Conservation (phyloP, 2,329 filamentous ascomycete genomes). For the Claviceps maximensis region DNA sequence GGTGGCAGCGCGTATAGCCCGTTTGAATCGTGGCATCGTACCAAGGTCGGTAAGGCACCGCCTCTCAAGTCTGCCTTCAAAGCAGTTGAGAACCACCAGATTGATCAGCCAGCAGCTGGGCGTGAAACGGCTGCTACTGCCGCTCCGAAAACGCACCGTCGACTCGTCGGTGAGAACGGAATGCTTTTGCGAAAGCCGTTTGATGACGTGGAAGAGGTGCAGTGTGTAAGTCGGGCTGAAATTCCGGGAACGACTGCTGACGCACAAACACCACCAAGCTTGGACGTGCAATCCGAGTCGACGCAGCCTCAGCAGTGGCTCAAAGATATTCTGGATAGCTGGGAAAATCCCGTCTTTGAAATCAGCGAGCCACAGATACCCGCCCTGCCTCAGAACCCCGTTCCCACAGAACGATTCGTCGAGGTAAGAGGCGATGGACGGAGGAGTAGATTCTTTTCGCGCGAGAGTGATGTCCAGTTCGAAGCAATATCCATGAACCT, state of each 20-base stretch:
- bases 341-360: slow-evolving; percentile 69
- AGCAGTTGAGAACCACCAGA: not conserved
- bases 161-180: slow-evolving; percentile 28
- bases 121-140: too few relatives aligned
- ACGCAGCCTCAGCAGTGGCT: slow-evolving; percentile 38
- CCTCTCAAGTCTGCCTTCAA: not conserved
- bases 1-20: not conserved
- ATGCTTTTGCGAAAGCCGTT: slow-evolving; percentile 33
- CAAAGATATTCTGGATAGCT: slow-evolving; percentile 43
- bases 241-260: not conserved
- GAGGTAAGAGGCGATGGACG: slow-evolving; percentile 2
- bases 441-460: slow-evolving; percentile 5
- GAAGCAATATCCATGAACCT: slow-evolving; percentile 17
- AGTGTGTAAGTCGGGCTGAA: too few relatives aligned
- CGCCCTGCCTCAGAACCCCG: slow-evolving; percentile 16
- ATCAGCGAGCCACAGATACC: slow-evolving; percentile 32
- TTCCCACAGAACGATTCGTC: not conserved
- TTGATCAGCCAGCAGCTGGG: not conserved
- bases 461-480: slow-evolving; percentile 13
- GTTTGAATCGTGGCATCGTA: slow-evolving; percentile 21
- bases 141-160: not conserved
- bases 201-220: slow-evolving; percentile 15
- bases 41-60: slow-evolving; percentile 18
- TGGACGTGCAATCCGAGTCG: slow-evolving; percentile 4
- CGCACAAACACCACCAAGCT: not conserved